phyloP scores from a whole-genome alignment of 2,329 filamentous ascomycete genomes.

The Arthrobotrys sphaeroides region DNA sequence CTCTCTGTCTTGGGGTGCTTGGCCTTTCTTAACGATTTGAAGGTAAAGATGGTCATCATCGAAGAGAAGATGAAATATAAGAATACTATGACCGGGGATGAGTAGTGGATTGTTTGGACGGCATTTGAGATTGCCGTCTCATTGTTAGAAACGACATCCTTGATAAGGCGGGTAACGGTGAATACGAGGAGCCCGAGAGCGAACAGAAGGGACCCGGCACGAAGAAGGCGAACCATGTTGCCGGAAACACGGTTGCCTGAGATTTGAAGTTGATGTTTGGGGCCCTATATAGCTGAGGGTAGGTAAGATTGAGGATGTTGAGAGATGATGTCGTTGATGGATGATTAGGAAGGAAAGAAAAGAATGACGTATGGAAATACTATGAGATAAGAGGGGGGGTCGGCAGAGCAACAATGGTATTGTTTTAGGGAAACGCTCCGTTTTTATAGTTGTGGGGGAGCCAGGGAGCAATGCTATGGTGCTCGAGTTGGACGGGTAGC shows the following conservation, averaged over 20 bases:
- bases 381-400: background rate
- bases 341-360: background rate
- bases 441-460: background rate
- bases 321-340: background rate
- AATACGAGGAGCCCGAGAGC: slow-evolving; percentile 27
- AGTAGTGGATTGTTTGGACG: slow-evolving; percentile 66
- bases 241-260: slow-evolving; percentile 51
- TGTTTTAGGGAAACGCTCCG: background rate
- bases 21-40: slow-evolving; percentile 65
- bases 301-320: background rate
- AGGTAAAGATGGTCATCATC: slow-evolving; percentile 64
- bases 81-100: slow-evolving; percentile 69
- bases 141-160: slow-evolving; percentile 28
- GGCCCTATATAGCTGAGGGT: background rate
- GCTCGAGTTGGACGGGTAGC: background rate
- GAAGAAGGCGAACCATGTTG: slow-evolving; percentile 53
- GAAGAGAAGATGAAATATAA: slow-evolving; percentile 68
- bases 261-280: background rate
- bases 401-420: background rate
- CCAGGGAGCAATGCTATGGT: background rate
- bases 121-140: slow-evolving; percentile 29
- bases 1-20: slow-evolving; percentile 61
- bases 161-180: slow-evolving; percentile 11
- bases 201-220: slow-evolving; percentile 48
- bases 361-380: background rate